phyloP scores from a whole-genome alignment of 2,329 filamentous ascomycete species.

The Reticulascus tulasneorum region DNA sequence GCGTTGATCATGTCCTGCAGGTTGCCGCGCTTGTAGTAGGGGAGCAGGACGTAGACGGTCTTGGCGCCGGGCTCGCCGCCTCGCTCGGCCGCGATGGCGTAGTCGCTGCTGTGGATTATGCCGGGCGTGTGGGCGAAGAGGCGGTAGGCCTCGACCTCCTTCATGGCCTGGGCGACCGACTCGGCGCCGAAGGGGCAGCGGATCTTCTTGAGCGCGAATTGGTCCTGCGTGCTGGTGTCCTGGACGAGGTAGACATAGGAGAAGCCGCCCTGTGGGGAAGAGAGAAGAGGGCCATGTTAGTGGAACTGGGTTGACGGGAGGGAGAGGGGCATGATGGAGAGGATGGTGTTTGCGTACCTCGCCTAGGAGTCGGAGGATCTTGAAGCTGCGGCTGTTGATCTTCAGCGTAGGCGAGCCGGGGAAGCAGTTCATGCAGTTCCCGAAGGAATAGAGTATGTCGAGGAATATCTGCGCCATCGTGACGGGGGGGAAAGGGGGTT shows the following conservation, averaged over 20 bases:
- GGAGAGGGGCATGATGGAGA: neutral
- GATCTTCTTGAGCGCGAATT: conserved; percentile 98
- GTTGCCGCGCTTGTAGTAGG: conserved; percentile 93
- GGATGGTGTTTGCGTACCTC: conserved; percentile 58
- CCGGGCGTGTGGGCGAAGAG: conserved; percentile 79
- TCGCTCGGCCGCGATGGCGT: conserved; percentile 73
- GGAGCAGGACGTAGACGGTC: conserved; percentile 93
- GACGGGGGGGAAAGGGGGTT: conserved; percentile 12
- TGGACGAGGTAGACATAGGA: conserved; percentile 98
- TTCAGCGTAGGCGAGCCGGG: conserved; percentile 90
- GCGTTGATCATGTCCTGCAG: conserved; percentile 98
- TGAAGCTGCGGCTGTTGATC: conserved; percentile 93
- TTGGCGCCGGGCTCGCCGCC: conserved; percentile 62
- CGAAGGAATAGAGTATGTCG: conserved; percentile 86
- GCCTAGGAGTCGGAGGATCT: conserved; percentile 87
- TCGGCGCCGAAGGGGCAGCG: conserved; percentile 96
- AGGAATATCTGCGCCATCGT: conserved; percentile 79
- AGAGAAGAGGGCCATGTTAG: neutral
- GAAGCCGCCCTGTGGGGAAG: conserved; percentile 71
- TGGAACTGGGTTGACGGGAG: neutral
- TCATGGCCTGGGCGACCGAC: conserved; percentile 89
- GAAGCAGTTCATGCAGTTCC: conserved; percentile 95
- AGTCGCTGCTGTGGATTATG: conserved; percentile 83
- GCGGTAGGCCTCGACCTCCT: conserved; percentile 94
- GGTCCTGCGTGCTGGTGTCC: conserved; percentile 75